phyloP scores from a whole-genome alignment of 163 green algal genomes.

The Trebouxia gelatinosa region DNA sequence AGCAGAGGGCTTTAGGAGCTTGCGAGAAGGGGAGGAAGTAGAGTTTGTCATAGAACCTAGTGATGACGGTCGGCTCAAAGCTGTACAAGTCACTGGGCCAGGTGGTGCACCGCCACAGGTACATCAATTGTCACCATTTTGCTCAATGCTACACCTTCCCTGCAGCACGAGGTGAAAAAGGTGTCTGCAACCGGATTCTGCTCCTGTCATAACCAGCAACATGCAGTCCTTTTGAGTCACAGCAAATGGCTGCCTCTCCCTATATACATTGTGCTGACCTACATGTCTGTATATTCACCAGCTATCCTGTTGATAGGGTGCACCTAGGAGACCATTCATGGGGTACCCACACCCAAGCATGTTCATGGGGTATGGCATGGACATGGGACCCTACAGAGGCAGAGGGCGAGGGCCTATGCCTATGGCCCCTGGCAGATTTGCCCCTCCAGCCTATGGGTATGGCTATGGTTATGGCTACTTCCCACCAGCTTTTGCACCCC shows the following conservation, averaged over 20 bases:
- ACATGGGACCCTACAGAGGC: slow-evolving; percentile 11
- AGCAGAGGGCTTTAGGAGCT: slow-evolving; percentile 85
- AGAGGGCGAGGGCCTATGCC: slow-evolving; percentile 14
- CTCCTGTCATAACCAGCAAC: too few species aligned
- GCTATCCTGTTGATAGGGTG: too few species aligned
- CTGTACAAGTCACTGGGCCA: slow-evolving; percentile 86
- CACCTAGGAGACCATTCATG: not conserved
- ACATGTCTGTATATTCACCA: too few species aligned
- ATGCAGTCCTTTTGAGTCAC: too few species aligned
- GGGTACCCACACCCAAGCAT: not conserved
- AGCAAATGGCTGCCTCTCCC: too few species aligned
- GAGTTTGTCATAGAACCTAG: slow-evolving; percentile 86
- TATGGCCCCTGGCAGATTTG: slow-evolving; percentile 14
- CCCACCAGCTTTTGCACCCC: not conserved
- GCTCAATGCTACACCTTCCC: too few species aligned
- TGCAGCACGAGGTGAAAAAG: too few species aligned
- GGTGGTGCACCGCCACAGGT: slow-evolving; percentile 74
- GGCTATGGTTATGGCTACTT: slow-evolving; percentile 1
- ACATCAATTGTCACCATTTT: too few species aligned
- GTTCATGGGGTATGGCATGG: slow-evolving; percentile 16
- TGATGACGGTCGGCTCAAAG: slow-evolving; percentile 87
- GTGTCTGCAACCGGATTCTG: too few species aligned
- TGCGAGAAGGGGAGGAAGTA: slow-evolving; percentile 86
- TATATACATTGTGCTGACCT: too few species aligned
- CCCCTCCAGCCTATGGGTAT: slow-evolving; percentile 12